Evolutionary conservation across 257 asterid genomes (phyloP).

Genomic region (Penstemon davidsonii): DNA sequence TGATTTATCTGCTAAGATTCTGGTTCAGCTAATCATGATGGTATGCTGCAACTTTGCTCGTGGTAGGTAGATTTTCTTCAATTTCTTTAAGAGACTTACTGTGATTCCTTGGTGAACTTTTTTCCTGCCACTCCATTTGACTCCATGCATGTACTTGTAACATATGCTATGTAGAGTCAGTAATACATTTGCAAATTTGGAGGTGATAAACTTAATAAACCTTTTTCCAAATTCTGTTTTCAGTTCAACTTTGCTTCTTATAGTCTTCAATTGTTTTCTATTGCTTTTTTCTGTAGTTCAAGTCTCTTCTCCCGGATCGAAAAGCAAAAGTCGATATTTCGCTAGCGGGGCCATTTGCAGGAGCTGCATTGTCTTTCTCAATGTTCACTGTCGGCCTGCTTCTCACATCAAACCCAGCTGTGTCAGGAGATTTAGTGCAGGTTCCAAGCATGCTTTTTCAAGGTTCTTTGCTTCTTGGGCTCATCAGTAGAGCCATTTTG

Average conservation of each 20-base stretch:
- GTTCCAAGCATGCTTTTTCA: conserved; percentile 96
- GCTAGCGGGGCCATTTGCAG: conserved; percentile 86
- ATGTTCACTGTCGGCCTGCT: conserved; percentile 82
- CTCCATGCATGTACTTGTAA: neutral
- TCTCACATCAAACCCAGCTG: conserved; percentile 78
- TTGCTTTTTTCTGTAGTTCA: conserved; percentile 63
- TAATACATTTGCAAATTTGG: neutral
- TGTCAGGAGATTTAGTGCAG: conserved; percentile 78
- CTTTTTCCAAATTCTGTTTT: neutral
- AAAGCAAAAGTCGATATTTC: conserved; percentile 87
- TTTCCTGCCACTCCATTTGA: neutral
- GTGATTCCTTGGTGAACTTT: neutral
- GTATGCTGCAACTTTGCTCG: neutral
- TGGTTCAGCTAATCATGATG: conserved; percentile 4
- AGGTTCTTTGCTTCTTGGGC: conserved; percentile 97
- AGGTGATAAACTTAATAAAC: neutral
- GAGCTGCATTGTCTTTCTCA: conserved; percentile 78
- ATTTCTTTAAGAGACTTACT: neutral
- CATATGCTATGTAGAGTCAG: neutral
- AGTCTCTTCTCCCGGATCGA: conserved; percentile 95
- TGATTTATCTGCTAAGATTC: neutral
- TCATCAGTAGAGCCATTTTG: conserved; percentile 73
- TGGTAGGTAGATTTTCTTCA: neutral
- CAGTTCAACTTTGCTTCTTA: neutral
- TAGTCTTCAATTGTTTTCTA: conserved; percentile 11